Base-by-base conservation (phyloP, 2,329 filamentous ascomycete species). In the Neonectria neomacrospora region DNA sequence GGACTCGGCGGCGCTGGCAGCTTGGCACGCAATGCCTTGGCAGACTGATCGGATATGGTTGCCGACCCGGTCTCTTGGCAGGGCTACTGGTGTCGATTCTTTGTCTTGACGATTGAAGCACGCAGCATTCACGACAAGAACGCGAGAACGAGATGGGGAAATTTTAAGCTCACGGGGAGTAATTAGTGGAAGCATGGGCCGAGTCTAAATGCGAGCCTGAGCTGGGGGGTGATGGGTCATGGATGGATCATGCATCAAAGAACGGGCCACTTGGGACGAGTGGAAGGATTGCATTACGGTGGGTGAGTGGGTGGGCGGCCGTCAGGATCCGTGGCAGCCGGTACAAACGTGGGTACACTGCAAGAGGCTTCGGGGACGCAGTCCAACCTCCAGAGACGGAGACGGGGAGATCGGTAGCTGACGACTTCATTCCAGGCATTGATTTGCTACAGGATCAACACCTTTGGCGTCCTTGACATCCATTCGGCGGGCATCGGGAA, bases 31-130 rank as follows among this genome's bases (percentile, higher is more conserved):
- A 64, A 69, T 47, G 61, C 42, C 66, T 66, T 70, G 64, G 67
- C 60, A 54, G 65, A 58, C 54, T 48, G 65, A 73, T 73, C 71
- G 71, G 68, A 70, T 67, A 39, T 52, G 42, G 63, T 59, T 73
- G 71, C 71, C 69, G 71, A 73, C 72, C 70, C 58, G 54, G 51
- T 64, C 37, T 37, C 71, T 73, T 73, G 71, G 68, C 71, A 71
- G 56, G 57, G 59, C 66, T 67, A 23, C 28, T 61, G 39, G 56
- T 48, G 41, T 47, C 18, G 42, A 14, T 50, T 32, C 45, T 32
- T 45, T 30, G 45, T 32, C n/a, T 65, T 60, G 51, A 50, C 39
- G n/a, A 28, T 2, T 20, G 14, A 16, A 28, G 22, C 34, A 32
- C 37, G 26, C 48, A 23, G 7, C 34, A 45, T 3, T 12, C 10